These are phyloP conservation scores for Penicillium griseofulvum DNA, from an alignment of 2,329 filamentous ascomycete genomes.

Conservation along the genomic window DNA sequence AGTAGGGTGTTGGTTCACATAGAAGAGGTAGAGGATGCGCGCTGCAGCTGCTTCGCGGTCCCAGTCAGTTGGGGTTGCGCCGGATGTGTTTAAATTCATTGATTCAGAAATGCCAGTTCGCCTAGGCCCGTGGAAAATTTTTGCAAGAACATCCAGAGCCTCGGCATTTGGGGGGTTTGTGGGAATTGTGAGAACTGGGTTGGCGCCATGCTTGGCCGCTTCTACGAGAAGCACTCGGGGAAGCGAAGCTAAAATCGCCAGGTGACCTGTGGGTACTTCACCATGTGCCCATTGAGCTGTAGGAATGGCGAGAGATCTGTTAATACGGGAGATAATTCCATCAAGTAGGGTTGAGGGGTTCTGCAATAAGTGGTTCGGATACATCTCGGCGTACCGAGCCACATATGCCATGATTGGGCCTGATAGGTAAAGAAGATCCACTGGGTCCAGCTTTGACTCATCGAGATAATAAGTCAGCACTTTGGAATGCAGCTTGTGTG, in stretches of 20 bases:
- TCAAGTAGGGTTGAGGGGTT: constrained; percentile 40
- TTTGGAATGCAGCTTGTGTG: constrained; percentile 50
- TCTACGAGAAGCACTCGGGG: constrained; percentile 55
- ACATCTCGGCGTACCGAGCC: constrained; percentile 54
- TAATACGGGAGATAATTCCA: constrained; percentile 49
- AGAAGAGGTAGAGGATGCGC: constrained; percentile 55
- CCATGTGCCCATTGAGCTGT: constrained; percentile 52
- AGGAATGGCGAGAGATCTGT: constrained; percentile 46
- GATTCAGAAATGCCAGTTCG: constrained; percentile 24
- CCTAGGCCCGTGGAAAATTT: constrained; percentile 55
- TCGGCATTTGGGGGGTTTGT: constrained; percentile 54
- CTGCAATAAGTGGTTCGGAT: constrained; percentile 55
- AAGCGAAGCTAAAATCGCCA: constrained; percentile 57
- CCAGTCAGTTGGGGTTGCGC: constrained; percentile 39
- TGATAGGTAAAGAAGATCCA: constrained; percentile 55
- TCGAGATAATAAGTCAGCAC: constrained; percentile 54
- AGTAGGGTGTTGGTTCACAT: constrained; percentile 50
- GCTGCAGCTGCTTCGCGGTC: constrained; percentile 53
- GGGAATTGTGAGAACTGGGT: constrained; percentile 52
- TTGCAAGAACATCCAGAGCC: constrained; percentile 54
- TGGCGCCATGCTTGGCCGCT: constrained; percentile 36
- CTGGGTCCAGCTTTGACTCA: constrained; percentile 47
- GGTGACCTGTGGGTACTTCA: constrained; percentile 54
- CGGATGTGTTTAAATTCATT: constrained; percentile 32
- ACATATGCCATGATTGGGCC: constrained; percentile 58